These are phyloP conservation scores for Fraxinus dipetala DNA, from an alignment of 305 asterid species.

Conservation along the genomic window DNA sequence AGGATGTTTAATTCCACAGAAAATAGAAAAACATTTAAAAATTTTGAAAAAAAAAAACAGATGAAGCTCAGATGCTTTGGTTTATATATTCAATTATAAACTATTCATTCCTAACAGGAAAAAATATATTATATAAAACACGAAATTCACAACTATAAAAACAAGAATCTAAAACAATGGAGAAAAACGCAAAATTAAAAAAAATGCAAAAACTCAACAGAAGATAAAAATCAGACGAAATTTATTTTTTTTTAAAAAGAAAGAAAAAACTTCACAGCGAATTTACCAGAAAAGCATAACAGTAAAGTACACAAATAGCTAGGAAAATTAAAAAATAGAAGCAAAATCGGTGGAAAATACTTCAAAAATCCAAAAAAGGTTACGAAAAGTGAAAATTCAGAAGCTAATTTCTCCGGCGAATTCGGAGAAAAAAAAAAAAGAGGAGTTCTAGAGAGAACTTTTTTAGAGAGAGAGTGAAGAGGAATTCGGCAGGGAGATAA, in stretches of 20 bases:
- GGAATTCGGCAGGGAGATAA: conserved; percentile 13
- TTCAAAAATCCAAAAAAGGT: background rate
- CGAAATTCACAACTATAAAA: background rate
- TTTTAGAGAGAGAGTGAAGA: conserved; percentile 7
- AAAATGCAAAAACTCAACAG: background rate
- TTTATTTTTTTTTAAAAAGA: background rate
- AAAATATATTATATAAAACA: background rate
- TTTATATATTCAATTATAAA: background rate
- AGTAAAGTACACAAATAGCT: background rate
- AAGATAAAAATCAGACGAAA: background rate
- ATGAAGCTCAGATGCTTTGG: background rate
- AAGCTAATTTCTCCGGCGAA: background rate
- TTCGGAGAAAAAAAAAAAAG: background rate
- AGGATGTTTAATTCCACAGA: background rate
- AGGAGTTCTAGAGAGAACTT: background rate
- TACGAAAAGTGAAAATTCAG: background rate
- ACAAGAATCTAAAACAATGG: background rate
- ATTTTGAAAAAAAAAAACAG: background rate
- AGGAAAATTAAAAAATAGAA: background rate
- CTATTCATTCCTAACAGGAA: background rate
- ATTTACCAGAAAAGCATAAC: background rate
- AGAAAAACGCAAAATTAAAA: background rate
- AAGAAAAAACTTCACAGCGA: background rate
- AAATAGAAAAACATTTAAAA: background rate
- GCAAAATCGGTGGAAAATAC: background rate